Conservation (phyloP, 257 asterid species). For the Echites panduratus region DNA sequence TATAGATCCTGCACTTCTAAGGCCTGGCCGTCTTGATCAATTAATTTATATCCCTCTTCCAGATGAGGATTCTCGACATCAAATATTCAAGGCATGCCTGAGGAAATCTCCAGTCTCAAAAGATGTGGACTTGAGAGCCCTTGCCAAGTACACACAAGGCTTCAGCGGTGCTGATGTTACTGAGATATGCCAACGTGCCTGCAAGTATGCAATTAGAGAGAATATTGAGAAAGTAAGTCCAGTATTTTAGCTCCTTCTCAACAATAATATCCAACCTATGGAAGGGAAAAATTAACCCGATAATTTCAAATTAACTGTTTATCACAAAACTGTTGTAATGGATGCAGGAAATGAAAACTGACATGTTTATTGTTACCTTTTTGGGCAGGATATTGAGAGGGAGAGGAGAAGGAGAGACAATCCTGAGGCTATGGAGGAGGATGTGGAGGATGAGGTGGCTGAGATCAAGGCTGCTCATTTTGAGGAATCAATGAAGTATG, state of each 20-base stretch:
- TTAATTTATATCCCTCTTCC: conserved; percentile 87
- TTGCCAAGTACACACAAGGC: conserved; percentile 82
- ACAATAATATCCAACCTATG: no score
- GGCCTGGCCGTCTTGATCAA: conserved; percentile 91
- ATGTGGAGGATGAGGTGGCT: conserved; percentile 57
- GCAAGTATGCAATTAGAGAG: conserved; percentile 91
- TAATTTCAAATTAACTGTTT: background rate
- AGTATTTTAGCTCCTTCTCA: no score
- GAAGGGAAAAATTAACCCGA: no score
- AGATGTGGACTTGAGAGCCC: conserved; percentile 70
- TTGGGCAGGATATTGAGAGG: conserved; percentile 63
- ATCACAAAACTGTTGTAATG: background rate
- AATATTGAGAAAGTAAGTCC: conserved; percentile 70
- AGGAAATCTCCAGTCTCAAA: conserved; percentile 80
- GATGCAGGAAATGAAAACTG: background rate
- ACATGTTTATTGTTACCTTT: background rate
- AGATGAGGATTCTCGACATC: conserved; percentile 75
- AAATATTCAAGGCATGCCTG: conserved; percentile 76
- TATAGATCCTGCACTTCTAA: conserved; percentile 83
- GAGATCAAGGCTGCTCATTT: conserved; percentile 74
- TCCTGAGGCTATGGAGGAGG: conserved; percentile 83
- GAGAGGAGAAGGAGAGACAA: conserved; percentile 62
- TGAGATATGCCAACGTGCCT: conserved; percentile 85
- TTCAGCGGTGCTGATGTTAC: conserved; percentile 92
- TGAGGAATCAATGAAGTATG: conserved; percentile 85